These are phyloP conservation scores for Miamiensis avidus DNA, from an alignment of 169 alveolate genomes.

Conservation along the genomic window DNA sequence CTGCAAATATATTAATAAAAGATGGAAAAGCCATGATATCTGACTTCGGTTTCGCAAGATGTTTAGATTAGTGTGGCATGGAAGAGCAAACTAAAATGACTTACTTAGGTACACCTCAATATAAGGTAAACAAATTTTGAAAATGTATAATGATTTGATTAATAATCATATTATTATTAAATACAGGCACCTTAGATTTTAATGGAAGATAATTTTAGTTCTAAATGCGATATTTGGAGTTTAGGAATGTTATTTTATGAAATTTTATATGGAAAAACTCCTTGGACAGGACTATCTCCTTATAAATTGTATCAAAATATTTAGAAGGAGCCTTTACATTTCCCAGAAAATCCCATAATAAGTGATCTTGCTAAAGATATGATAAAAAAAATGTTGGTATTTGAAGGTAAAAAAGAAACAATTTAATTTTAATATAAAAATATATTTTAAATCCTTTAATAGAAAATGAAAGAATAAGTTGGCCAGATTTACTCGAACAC, in stretches of 20 bases:
- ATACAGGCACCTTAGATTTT: constrained; percentile 15
- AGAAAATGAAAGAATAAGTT: constrained; percentile 30
- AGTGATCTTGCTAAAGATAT: constrained; percentile 34
- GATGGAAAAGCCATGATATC: constrained; percentile 21
- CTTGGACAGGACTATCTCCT: constrained; percentile 37
- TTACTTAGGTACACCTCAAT: constrained; percentile 23
- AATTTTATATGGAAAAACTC: constrained; percentile 21
- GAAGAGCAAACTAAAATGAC: constrained; percentile 8
- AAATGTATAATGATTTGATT: too few species aligned
- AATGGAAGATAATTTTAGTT: constrained; percentile 9
- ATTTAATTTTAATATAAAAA: too few species aligned
- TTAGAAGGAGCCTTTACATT: constrained; percentile 22
- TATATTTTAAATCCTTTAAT: too few species aligned
- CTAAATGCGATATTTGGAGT: constrained; percentile 28
- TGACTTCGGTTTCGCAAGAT: constrained; percentile 28
- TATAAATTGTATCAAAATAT: constrained; percentile 23
- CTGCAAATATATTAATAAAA: constrained; percentile 18
- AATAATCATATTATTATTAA: neutral
- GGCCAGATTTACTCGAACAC: constrained; percentile 47
- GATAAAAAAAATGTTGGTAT: constrained; percentile 23
- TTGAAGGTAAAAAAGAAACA: constrained; percentile 9
- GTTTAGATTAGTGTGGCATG: constrained; percentile 24
- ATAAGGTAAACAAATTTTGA: neutral
- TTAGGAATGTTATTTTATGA: constrained; percentile 29
- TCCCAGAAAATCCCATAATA: constrained; percentile 36